These are phyloP conservation scores for Kazachstania bromeliacearum DNA, from an alignment of 805 yeast genomes.

Conservation along the genomic window DNA sequence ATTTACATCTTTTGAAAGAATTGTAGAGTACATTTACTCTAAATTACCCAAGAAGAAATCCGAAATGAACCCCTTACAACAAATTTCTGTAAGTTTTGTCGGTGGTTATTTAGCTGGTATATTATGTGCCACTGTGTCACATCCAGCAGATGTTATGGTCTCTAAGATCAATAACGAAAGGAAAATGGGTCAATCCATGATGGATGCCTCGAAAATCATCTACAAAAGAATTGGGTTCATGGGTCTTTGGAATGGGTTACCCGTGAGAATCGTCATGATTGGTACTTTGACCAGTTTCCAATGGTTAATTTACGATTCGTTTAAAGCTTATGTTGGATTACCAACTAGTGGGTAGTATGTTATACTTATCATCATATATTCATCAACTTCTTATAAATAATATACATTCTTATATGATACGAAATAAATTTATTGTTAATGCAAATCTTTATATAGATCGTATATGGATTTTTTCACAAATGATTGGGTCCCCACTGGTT, in stretches of 20 bases:
- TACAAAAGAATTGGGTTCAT: conserved; percentile 75
- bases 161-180: conserved; percentile 70
- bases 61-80: conserved; percentile 63
- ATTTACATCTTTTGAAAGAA: conserved; percentile 88
- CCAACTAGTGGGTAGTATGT: conserved; percentile 80
- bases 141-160: conserved; percentile 99
- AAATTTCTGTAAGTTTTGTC: conserved; percentile 88
- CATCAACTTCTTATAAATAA: no score
- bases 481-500: conserved; percentile 10
- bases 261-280: conserved; percentile 91
- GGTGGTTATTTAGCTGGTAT: conserved; percentile 98
- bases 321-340: conserved; percentile 87
- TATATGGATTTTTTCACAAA: conserved; percentile 27
- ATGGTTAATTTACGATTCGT: conserved; percentile 94
- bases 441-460: conserved; percentile 1
- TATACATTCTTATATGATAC: no score
- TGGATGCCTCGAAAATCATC: conserved; percentile 58
- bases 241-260: conserved; percentile 93
- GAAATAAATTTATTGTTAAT: no score
- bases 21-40: conserved; percentile 71
- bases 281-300: conserved; percentile 96
- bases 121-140: conserved; percentile 89
- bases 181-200: conserved; percentile 58
- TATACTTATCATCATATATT: no score
- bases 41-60: conserved; percentile 63